Base-by-base conservation (phyloP, 179 eudicot species). In the Carnegiea gigantea region DNA sequence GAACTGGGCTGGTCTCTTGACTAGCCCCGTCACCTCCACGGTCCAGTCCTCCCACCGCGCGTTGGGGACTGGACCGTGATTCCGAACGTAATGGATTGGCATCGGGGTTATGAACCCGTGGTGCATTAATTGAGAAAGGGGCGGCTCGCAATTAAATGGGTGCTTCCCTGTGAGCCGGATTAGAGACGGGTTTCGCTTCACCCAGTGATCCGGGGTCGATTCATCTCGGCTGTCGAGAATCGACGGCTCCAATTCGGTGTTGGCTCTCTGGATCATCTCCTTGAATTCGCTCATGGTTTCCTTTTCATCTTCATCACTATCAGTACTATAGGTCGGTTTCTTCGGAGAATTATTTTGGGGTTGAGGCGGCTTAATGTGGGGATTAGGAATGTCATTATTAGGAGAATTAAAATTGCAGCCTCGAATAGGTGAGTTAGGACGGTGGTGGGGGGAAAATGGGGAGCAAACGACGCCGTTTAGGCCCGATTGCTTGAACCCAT, bases 41-140 rank as follows among this genome's bases (percentile, higher is more conserved):
- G 89, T 86, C 99, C 99, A 95, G 70, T 86, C 89, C 2, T 88
- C 91, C 93, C 94, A 95, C 2, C 78, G 49, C 4, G 89, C 94
- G 5, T 77, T 82, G 0, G 97, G 97, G 71, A 95, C 99, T 0
- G 92, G 84, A 0, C 99, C 99, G 85, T 95, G 99, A 88, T 94
- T 95, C 9, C 99, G 89, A 68, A 95, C 99, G 80, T 94, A 95
- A 87, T 95, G 99, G 74, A 95, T 84, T 1, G 94, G 96, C 20
- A 87, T 97, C 6, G 99, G 98, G 23, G 99, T 96, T 12, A 96
- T 88, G 91, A 96, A 96, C 17, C 99, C 98, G 82, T 90, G 92
- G 86, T 89, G 90, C 99, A 96, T 96, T 76, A 96, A 90, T 9
- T 90, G 90, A 82, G 88, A 75, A 49, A 94, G 78, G 8, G 97